phyloP scores from a whole-genome alignment of 352 stramenopile species.

The Pythium periplocum region DNA sequence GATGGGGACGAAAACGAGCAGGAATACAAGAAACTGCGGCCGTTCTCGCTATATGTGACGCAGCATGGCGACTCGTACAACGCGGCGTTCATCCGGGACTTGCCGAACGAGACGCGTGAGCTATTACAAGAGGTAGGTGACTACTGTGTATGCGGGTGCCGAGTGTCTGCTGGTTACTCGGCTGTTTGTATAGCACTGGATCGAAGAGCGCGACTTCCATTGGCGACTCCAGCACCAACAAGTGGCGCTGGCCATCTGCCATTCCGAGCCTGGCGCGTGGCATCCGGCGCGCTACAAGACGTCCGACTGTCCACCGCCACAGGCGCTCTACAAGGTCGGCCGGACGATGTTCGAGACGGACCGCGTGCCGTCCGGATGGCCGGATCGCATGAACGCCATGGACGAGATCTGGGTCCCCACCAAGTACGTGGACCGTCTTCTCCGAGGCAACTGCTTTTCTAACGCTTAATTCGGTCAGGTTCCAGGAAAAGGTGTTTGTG shows the following conservation, averaged over 20 bases:
- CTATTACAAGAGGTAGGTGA: constrained; percentile 32
- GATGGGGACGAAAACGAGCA: not conserved
- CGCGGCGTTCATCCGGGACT: constrained; percentile 55
- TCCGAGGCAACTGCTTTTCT: not conserved
- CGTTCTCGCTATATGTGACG: constrained; percentile 60
- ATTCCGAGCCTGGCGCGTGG: constrained; percentile 92
- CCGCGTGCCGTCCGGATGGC: constrained; percentile 86
- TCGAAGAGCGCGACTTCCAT: constrained; percentile 65
- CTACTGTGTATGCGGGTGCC: not conserved
- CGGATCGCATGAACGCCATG: constrained; percentile 85
- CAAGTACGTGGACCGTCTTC: constrained; percentile 14
- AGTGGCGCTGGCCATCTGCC: constrained; percentile 80
- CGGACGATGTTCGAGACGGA: constrained; percentile 96
- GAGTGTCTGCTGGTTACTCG: not conserved
- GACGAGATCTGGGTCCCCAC: constrained; percentile 93
- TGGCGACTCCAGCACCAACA: constrained; percentile 36
- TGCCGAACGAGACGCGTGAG: constrained; percentile 39
- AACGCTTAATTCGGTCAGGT: constrained; percentile 22
- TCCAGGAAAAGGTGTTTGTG: constrained; percentile 72
- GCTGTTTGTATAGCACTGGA: constrained; percentile 42
- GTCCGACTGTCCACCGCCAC: constrained; percentile 50
- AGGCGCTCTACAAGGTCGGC: constrained; percentile 64
- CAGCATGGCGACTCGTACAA: constrained; percentile 68
- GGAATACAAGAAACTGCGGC: constrained; percentile 2
- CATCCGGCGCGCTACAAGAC: constrained; percentile 68